Base-by-base conservation (phyloP, 169 alveolate genomes). In the Eimeria brunetti region DNA sequence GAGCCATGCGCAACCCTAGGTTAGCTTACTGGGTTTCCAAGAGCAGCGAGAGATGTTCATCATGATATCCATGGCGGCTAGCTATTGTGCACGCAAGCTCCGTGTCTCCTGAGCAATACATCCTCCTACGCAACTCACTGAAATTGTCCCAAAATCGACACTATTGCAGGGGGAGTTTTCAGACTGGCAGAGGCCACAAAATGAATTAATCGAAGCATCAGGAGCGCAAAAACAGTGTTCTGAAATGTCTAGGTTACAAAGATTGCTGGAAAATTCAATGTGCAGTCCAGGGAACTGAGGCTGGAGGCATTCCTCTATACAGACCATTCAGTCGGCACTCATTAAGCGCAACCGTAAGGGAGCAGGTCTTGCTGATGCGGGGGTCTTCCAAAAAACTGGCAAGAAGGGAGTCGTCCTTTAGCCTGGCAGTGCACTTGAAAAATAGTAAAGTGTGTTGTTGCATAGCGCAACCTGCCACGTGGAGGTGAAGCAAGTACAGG, bases 1-100 rank as follows among this genome's bases (percentile, higher is more conserved):
- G 27, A 27, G 38, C 16, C 73, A 7, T 5, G 38, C 0, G 38
- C 11, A 22, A 1, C 33, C 60, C 1, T 18, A 7, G 69, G 49
- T n/a, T 24, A 7, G 11, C 92, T 58, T 30, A 86, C 92, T 64
- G 64, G 46, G 83, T 86, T 20, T 80, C 81, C 76, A 92, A 88
- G 30, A 92, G 91, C 80, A 92, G 44, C 36, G 96, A 80, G 73
- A 92, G 93, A 51, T 83, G 49, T 33, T 92, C 96, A 51, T 92
- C 96, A 62, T 92, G 96, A 56, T 64, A 67, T 41, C 96, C 96
- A 49, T 92, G 96, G 78, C 96, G 96, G 51, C 69, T 33, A 38
- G 96, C 96, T 62, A 92, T 92, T 38, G 69, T 53, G 44, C 93
- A 53, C 44, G 96, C 96, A 56, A 92, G 96, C 38, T 62, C 67